Conservation (phyloP, 129 eudicot species). For the Sambucus nigra region DNA sequence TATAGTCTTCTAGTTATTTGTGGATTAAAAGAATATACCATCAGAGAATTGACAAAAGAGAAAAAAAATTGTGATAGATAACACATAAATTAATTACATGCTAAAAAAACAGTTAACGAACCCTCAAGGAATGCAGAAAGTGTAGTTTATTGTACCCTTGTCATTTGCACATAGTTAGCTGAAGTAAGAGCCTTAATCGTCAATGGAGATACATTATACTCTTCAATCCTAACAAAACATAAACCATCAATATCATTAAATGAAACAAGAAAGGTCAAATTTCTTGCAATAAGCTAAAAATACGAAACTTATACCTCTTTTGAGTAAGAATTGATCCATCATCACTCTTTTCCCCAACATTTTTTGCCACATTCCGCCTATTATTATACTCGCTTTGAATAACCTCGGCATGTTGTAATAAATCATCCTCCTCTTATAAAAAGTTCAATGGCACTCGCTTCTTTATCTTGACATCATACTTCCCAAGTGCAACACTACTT, state of each 20-base stretch:
- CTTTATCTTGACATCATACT: slow-evolving; percentile 51
- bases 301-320: slow-evolving; percentile 38
- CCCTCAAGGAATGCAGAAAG: slow-evolving; percentile 74
- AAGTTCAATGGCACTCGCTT: slow-evolving; percentile 47
- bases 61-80: too few relatives aligned
- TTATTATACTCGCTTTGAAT: slow-evolving; percentile 50
- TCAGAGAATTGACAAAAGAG: too few relatives aligned
- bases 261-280: too few relatives aligned
- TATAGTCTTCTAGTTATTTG: too few relatives aligned
- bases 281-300: background rate
- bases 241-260: background rate
- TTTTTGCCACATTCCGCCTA: slow-evolving; percentile 35
- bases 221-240: slow-evolving; percentile 68
- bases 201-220: slow-evolving; percentile 62
- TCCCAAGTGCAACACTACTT: slow-evolving; percentile 72
- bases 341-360: slow-evolving; percentile 17
- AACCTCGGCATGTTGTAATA: slow-evolving; percentile 39
- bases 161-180: slow-evolving; percentile 91
- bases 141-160: slow-evolving; percentile 83
- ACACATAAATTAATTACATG: too few relatives aligned
- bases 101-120: slow-evolving; percentile 14
- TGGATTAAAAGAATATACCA: too few relatives aligned
- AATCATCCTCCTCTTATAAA: slow-evolving; percentile 55
- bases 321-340: slow-evolving; percentile 52
- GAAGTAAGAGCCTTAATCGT: slow-evolving; percentile 69